Percentiles rank a stretch among this genome's conserved stretches.
Evolutionary conservation across 2,329 filamentous ascomycete genomes (phyloP).

Genomic region (Aspergillaceae sp.): DNA sequence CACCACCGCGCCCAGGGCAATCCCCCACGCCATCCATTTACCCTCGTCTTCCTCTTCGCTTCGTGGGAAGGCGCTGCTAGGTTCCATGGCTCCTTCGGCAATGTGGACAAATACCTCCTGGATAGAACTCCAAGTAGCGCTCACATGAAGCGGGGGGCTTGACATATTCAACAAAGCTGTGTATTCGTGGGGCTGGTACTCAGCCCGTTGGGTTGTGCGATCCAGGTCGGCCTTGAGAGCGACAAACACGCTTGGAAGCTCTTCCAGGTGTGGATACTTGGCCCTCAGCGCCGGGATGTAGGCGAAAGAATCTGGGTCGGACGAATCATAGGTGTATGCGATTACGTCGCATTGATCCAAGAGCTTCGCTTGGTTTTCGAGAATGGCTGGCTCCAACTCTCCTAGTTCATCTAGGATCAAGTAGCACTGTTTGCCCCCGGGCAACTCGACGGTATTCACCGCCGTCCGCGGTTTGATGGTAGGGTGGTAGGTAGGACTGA

Average conservation of each 20-base stretch:
- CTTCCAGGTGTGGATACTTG: constrained; percentile 73
- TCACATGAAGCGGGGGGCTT: constrained; percentile 77
- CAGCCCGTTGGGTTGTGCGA: constrained; percentile 89
- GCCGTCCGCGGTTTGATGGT: constrained; percentile 91
- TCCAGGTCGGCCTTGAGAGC: constrained; percentile 93
- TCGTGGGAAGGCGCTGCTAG: constrained; percentile 80
- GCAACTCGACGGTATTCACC: constrained; percentile 93
- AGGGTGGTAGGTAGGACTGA: constrained; percentile 73
- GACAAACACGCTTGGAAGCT: constrained; percentile 84
- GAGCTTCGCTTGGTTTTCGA: constrained; percentile 78
- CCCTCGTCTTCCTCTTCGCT: constrained; percentile 69
- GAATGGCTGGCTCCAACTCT: constrained; percentile 85
- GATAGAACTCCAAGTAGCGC: constrained; percentile 88
- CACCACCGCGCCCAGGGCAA: constrained; percentile 66
- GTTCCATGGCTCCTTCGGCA: constrained; percentile 85
- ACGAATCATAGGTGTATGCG: constrained; percentile 94
- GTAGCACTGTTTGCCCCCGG: constrained; percentile 93
- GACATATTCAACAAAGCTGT: constrained; percentile 78
- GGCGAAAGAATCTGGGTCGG: constrained; percentile 88
- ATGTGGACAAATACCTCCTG: constrained; percentile 86
- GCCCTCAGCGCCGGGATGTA: constrained; percentile 76
- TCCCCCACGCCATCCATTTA: constrained; percentile 76
- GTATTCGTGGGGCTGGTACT: constrained; percentile 86
- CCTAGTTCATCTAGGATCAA: constrained; percentile 92
- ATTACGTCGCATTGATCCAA: constrained; percentile 87